Evolutionary conservation across 2,329 filamentous ascomycete genomes (phyloP), one percentile per base, ranked within the genome.

Genomic region (Chrysoporthe austroafricana): DNA sequence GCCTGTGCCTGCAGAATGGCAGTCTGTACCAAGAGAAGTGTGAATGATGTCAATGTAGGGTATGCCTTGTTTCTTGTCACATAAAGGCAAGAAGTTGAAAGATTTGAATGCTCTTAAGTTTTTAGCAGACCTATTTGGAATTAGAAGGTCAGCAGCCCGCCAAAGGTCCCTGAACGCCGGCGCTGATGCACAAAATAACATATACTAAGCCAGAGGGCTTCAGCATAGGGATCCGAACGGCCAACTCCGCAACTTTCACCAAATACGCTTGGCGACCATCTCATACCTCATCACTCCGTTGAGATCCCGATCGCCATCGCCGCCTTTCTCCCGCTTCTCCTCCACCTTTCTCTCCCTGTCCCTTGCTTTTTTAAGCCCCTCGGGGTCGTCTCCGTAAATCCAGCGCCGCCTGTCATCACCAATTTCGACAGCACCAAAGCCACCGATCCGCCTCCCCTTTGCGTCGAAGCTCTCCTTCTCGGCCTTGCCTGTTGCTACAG

Each of bases 241-340:
- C 2, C n/a, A 60, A n/a, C 57, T 7, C n/a, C 4, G 9, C n/a
- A 43, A 9, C 4, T 8, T 14, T 48, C 79, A 98, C 96, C 96
- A 99, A 73, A 99, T 99, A 76, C 96, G 86, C 85, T 97, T 98
- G 0, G 93, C 93, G 73, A 94, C 90, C 96, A 98, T 97, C 76
- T 94, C 93, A 81, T 97, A 99, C 73, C 96, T 85, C 73, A 85
- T 88, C 70, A 89, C 93, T 76, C 81, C 88, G 74, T 85, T 91
- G 79, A 88, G 88, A 76, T 87, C 88, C 63, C 87, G 85, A 66
- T 84, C 84, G 63, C 81, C 81, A 32, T 68, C 63, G 7, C 63
- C 63, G 46, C 84, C 80, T 70, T 82, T 82, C 44, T 79, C 81
- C 34, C 84, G 84, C 72, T 86, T 89, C 71, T 88, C 87, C 70